Evolutionary conservation across 202 grass and related monocot genomes (phyloP), one percentile per base, ranked within the genome.

Genomic region (Panicum hallii): DNA sequence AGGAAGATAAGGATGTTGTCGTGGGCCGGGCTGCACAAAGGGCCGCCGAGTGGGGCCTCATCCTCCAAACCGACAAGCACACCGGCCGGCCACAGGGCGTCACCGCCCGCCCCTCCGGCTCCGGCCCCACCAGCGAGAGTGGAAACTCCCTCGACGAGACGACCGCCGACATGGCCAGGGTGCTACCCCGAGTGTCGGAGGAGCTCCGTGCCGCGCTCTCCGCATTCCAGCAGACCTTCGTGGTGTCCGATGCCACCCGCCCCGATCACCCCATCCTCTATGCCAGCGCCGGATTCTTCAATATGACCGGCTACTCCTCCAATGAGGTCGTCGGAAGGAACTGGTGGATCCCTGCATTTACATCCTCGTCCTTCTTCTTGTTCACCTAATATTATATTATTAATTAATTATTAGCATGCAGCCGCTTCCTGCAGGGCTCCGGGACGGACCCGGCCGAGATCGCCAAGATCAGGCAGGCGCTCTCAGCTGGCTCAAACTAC

Each of bases 161-260:
- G 9, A 64, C 47, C 9, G 53, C 64, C 67, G 68, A n/a, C 34
- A 75, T 14, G 54, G 77, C 6, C 44, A 79, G n/a, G n/a, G 79
- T 67, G 23, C 70, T 95, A 43, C 93, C 95, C 3, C 70, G 89
- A 74, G 95, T 98, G 16, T 95, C 95, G 17, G 95, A 95, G 95
- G 93, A 95, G 79, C 95, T 98, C 34, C 89, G 91, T 30, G 95
- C 92, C 6, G 95, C 95, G 5, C 82, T 98, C 45, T 98, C 93
- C 6, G 95, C 95, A 1, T 98, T 95, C 88, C 93, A 95, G 69
- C 93, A 98, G 84, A 95, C 95, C 38, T 98, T 98, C 56, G 93
- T 98, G 16, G 95, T 98, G 69, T 95, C 93, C 2, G 95, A 98
- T 80, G 95, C 95, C 38, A 95, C 87, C 49, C 82, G 74, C 55